Evolutionary conservation across 2,329 filamentous ascomycete species (phyloP).

Genomic region (Talaromyces sp.): DNA sequence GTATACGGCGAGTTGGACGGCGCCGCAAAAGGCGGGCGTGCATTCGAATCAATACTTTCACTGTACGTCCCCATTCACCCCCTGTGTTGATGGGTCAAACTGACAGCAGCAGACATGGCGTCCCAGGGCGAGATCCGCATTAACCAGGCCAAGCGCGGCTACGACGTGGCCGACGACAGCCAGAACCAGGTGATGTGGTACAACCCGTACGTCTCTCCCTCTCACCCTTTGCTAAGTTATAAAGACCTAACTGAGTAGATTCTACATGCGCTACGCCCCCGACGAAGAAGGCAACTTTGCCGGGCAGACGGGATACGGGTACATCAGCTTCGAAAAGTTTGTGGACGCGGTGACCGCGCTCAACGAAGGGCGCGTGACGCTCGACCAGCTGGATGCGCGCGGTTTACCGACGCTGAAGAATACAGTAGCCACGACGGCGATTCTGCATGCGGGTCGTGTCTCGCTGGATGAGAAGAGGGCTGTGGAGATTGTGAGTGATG

Average conservation of each 20-base stretch:
- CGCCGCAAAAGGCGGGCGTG: conserved; percentile 86
- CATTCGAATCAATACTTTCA: conserved; percentile 97
- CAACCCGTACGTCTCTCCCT: conserved; percentile 59
- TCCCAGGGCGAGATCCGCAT: conserved; percentile 77
- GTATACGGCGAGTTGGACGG: conserved; percentile 92
- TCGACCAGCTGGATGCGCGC: conserved; percentile 72
- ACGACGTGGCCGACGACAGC: conserved; percentile 85
- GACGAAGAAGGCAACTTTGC: conserved; percentile 93
- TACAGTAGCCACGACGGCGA: conserved; percentile 85
- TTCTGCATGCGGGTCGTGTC: conserved; percentile 76
- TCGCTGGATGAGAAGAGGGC: conserved; percentile 78
- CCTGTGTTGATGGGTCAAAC: background rate
- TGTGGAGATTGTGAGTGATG: conserved; percentile 58
- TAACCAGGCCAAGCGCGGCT: conserved; percentile 90
- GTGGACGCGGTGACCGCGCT: conserved; percentile 77
- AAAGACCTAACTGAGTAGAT: conserved; percentile 36
- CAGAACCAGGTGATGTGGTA: conserved; percentile 66
- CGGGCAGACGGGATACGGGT: conserved; percentile 86
- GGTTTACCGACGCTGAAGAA: conserved; percentile 80
- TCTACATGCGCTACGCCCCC: conserved; percentile 91
- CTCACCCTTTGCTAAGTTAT: background rate
- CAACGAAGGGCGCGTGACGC: conserved; percentile 65
- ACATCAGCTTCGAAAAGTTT: conserved; percentile 94
- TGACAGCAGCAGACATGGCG: conserved; percentile 56
- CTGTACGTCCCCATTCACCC: conserved; percentile 38